Base-by-base conservation (phyloP, 2,329 filamentous ascomycete species). In the Phyllosticta ampelicida region DNA sequence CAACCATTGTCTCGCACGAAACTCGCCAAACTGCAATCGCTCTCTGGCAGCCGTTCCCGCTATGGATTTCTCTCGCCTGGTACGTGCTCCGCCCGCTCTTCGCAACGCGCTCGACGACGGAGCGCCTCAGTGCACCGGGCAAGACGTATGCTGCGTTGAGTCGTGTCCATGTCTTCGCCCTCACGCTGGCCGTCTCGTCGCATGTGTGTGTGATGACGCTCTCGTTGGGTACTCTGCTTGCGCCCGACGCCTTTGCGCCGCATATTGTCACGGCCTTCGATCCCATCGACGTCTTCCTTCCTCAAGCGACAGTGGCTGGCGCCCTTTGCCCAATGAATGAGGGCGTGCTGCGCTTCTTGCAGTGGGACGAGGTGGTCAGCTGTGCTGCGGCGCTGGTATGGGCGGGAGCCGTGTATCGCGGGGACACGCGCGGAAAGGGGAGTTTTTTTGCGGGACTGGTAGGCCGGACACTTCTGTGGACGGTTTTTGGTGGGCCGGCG, bases 301-400 rank as follows among this genome's bases (percentile, higher is more conserved):
- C 56, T 1, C 28, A 16, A 2, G 5, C 13, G 18, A 50, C 56
- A 1, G 5, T 13, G 0, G 6, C 44, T 0, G 48, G 13, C 51
- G 6, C 21, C 5, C 8, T 10, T 11, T 21, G n/a, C 1, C 1
- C 19, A 1, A 9, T 58, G 1, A 44, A 44, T 6, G 51, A 54
- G 10, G 51, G 44, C 56, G 19, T 30, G 3, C 44, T 26, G n/a
- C 36, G 56, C 1, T 54, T 58, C 48, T 50, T 58, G 56, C 56
- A 58, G 48, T 58, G 56, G 56, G 56, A 58, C 44, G 56, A 58
- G 48, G 23, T 13, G 13, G 56, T 58, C 26, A 54, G 51, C 44
- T 20, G 21, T 13, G 26, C 9, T 0, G 48, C 56, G 18, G 13
- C 26, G 10, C 23, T 54, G 5, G 44, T 58, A 18, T 58, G 56